Conservation (phyloP, 163 green algal species). For the Chlamydomonas reinhardtii region DNA sequence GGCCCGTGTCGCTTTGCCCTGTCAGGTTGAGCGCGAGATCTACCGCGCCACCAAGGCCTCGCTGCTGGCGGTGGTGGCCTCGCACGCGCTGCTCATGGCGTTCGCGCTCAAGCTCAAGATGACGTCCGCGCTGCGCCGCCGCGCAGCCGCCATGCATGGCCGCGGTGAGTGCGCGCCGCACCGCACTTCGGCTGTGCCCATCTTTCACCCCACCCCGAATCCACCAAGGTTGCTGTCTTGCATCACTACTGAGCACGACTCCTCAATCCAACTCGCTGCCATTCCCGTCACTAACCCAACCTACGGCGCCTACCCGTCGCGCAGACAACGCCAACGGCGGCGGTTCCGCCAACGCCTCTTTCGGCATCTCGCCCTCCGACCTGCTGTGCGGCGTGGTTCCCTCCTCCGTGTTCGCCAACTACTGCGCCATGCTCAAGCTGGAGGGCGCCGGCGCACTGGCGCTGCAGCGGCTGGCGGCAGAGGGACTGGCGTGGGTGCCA, state of each 20-base stretch:
- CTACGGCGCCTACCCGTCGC: too few species aligned
- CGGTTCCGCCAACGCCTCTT: neutral
- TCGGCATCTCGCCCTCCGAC: constrained; percentile 50
- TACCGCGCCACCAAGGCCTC: constrained; percentile 61
- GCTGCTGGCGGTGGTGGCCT: constrained; percentile 83
- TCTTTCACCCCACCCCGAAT: too few species aligned
- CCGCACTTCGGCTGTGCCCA: too few species aligned
- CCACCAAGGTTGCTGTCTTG: too few species aligned
- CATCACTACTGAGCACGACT: too few species aligned
- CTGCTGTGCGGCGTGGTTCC: constrained; percentile 69
- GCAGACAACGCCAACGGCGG: constrained; percentile 3
- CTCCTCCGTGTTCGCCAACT: constrained; percentile 40
- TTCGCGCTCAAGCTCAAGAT: constrained; percentile 91
- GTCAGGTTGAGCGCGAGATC: constrained; percentile 60
- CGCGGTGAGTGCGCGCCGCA: neutral
- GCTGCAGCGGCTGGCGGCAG: constrained; percentile 60
- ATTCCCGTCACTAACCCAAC: too few species aligned
- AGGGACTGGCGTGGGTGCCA: constrained; percentile 83
- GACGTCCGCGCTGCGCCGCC: constrained; percentile 46
- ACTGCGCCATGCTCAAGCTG: constrained; percentile 51
- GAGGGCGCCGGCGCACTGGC: constrained; percentile 52
- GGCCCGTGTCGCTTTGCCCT: too few species aligned
- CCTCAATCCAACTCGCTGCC: too few species aligned
- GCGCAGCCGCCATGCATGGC: neutral
- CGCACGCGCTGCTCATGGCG: constrained; percentile 85